phyloP scores from a whole-genome alignment of 257 asterid genomes.

The Voacanga thouarsii region DNA sequence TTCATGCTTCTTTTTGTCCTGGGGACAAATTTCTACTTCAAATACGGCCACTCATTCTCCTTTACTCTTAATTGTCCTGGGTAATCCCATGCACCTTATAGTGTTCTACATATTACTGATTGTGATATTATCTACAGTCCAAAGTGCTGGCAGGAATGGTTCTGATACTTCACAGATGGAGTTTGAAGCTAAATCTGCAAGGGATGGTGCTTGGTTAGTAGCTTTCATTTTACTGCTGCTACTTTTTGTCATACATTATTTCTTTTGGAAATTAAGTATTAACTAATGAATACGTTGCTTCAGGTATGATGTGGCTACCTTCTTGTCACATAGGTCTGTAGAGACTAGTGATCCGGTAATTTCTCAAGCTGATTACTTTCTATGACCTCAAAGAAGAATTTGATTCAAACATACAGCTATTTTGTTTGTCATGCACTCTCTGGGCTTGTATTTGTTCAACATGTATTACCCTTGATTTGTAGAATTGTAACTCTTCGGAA shows the following conservation, averaged over 20 bases:
- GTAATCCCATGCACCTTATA: background rate
- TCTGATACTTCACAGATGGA: constrained; percentile 69
- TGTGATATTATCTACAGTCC: constrained; percentile 31
- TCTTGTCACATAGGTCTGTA: constrained; percentile 65
- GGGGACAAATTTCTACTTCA: constrained; percentile 1
- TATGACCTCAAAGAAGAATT: constrained; percentile 18
- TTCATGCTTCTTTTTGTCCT: background rate
- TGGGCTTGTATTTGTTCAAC: background rate
- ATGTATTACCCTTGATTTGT: background rate
- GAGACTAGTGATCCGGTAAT: constrained; percentile 83
- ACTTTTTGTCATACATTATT: background rate
- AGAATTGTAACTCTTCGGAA: background rate
- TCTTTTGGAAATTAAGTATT: background rate
- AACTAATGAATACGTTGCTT: background rate
- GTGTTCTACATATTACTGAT: background rate
- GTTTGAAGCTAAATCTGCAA: constrained; percentile 91
- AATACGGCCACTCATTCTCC: background rate
- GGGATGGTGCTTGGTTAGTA: constrained; percentile 98
- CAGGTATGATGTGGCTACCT: constrained; percentile 81
- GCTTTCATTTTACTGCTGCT: background rate
- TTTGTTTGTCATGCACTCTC: background rate
- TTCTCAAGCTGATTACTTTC: constrained; percentile 29
- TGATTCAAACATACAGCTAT: background rate
- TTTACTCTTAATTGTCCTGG: background rate
- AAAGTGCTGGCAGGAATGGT: constrained; percentile 49